Conservation (phyloP, 2,329 filamentous ascomycete species). For the Trichoderma brevicompactum region DNA sequence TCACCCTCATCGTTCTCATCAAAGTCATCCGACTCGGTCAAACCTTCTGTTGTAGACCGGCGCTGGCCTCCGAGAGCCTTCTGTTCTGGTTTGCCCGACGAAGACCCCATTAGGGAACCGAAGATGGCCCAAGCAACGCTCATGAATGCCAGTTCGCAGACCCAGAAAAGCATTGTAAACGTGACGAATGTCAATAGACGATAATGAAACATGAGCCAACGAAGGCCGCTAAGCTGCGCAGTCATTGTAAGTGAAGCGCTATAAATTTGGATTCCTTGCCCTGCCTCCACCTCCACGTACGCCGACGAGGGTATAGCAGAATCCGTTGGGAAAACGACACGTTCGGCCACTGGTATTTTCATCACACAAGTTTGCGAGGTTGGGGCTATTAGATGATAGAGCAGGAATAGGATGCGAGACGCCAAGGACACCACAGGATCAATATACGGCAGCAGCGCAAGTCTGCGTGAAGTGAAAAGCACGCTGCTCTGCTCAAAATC, state of each 20-base stretch:
- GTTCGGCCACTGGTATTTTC: constrained; percentile 72
- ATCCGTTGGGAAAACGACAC: constrained; percentile 61
- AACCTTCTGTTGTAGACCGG: constrained; percentile 1
- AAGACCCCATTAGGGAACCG: constrained; percentile 41
- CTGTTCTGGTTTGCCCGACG: constrained; percentile 25
- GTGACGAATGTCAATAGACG: constrained; percentile 69
- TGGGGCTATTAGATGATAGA: constrained; percentile 71
- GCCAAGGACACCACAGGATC: constrained; percentile 69
- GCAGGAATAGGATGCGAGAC: constrained; percentile 65
- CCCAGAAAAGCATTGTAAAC: constrained; percentile 77
- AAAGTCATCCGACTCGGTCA: constrained; percentile 31
- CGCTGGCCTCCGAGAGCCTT: constrained; percentile 28
- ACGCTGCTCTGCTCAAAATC: constrained; percentile 47
- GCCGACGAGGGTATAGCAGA: constrained; percentile 51
- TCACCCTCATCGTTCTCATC: constrained; percentile 37
- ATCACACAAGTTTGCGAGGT: constrained; percentile 66
- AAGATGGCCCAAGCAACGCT: constrained; percentile 66
- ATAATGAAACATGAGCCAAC: constrained; percentile 88
- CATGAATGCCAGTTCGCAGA: constrained; percentile 70
- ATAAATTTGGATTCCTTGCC: constrained; percentile 77
- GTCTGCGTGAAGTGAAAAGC: constrained; percentile 69
- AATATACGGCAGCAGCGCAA: constrained; percentile 78
- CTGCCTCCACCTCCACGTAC: constrained; percentile 69
- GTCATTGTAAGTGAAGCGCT: constrained; percentile 68
- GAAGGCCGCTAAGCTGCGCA: constrained; percentile 75